Base-by-base conservation (phyloP, 371 early-diverging fungal genomes). In the Haplosporangium sp. region DNA sequence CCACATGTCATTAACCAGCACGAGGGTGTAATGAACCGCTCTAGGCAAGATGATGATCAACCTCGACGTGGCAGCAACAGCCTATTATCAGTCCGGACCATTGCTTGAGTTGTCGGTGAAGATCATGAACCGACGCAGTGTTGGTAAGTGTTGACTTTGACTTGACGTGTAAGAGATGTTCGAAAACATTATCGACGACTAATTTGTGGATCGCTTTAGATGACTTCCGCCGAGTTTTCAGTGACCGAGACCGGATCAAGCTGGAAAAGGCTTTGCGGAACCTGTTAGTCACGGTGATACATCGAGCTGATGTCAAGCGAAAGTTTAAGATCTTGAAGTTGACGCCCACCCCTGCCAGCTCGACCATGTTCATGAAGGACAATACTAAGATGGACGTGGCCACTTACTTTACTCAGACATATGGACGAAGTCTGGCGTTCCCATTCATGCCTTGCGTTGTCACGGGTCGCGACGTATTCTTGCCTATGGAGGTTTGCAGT, bases 401-500 rank as follows among this genome's bases (percentile, higher is more conserved):
- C 0, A 70, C 86, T 4, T 97, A 96, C 81, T 96, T 95, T 69
- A 40, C 59, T 37, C 71, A 76, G 38, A 87, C 86, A 23, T 96
- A 96, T 80, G 86, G 86, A 69, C 79, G 84, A 50, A 80, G 81
- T 8, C 82, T 98, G 47, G 62, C 82, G 59, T 96, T 87, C 73
- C 92, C 95, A 8, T 86, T 88, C 73, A 79, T 97, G 59, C 97
- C 97, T 5, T 97, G 98, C 63, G 81, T 96, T 12, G 88, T 90
- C 41, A 94, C 94, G 18, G 76, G 81, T 23, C 81, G 84, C 2
- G 73, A 82, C 20, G 74, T 84, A 21, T 87, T 84, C 63, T 80
- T 98, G 38, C 98, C 98, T 37, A 87, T 97, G 85, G 97, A 98
- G 82, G 87, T 96, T 38, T 96, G 97, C 82, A 86, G 88, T 36